Evolutionary conservation across 495 filamentous ascomycete genomes (phyloP).

Genomic region (Aspergillus conjunctus): DNA sequence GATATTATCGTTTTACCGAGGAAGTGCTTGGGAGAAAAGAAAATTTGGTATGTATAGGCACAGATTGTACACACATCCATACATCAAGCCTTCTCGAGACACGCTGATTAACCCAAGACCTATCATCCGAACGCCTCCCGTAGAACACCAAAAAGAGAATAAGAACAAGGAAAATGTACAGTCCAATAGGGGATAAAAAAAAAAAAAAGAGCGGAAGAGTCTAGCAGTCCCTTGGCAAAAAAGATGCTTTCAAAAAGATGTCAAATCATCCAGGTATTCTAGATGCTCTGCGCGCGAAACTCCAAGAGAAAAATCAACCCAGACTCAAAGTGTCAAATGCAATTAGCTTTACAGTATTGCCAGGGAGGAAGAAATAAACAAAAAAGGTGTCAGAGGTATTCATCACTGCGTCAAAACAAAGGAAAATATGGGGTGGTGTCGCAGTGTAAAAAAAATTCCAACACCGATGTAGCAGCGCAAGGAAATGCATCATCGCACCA

Average conservation of each 20-base stretch:
- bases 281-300: conserved; percentile 8
- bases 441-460: conserved; percentile 9
- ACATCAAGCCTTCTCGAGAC: conserved; percentile 12
- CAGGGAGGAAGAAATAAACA: conserved; percentile 19
- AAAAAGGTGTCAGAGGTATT: conserved; percentile 21
- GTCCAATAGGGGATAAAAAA: conserved; percentile 8
- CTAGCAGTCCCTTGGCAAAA: conserved; percentile 4
- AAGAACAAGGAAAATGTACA: conserved; percentile 21
- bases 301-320: conserved; percentile 11
- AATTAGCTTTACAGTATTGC: conserved; percentile 41
- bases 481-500: conserved; percentile 30
- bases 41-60: conserved; percentile 19
- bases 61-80: conserved; percentile 16
- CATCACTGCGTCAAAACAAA: conserved; percentile 44
- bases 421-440: conserved; percentile 29
- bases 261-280: conserved; percentile 13
- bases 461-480: conserved; percentile 17
- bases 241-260: conserved; percentile 8
- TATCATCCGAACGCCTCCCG: conserved; percentile 18
- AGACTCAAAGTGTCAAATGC: conserved; percentile 28
- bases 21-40: not conserved
- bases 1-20: too few species aligned
- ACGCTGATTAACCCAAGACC: conserved; percentile 19
- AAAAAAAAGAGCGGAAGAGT: conserved; percentile 17
- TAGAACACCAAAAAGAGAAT: conserved; percentile 20